These are phyloP conservation scores for Halenospora varia DNA, from an alignment of 495 filamentous ascomycete genomes.

Conservation along the genomic window DNA sequence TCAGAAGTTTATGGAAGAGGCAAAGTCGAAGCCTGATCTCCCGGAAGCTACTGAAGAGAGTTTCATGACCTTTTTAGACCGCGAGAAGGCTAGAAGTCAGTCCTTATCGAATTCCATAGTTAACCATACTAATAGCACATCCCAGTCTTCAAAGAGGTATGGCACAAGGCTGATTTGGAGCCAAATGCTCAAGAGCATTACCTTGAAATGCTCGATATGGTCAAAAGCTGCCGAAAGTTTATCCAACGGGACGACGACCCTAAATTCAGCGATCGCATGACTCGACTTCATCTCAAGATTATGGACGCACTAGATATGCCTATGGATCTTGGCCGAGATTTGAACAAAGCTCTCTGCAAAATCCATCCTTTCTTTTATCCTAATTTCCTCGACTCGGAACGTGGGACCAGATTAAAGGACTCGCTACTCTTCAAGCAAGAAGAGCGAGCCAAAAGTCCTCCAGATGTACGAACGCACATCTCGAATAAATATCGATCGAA, in stretches of 20 bases:
- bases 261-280: neutral
- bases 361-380: conserved; percentile 5
- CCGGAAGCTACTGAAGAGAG: conserved; percentile 17
- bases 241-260: neutral
- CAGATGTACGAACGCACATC: conserved; percentile 28
- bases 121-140: conserved; percentile 7
- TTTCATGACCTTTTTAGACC: conserved; percentile 18
- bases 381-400: conserved; percentile 29
- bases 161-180: conserved; percentile 40
- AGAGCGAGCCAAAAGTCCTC: conserved; percentile 31
- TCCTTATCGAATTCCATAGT: conserved; percentile 8
- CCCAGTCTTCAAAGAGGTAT: conserved; percentile 38
- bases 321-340: conserved; percentile 8
- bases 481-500: conserved; percentile 33
- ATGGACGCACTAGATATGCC: conserved; percentile 12
- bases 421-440: conserved; percentile 34
- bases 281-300: neutral
- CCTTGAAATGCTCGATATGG: conserved; percentile 29
- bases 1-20: neutral
- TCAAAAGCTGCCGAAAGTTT: conserved; percentile 20
- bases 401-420: conserved; percentile 30
- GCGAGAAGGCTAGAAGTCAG: conserved; percentile 14
- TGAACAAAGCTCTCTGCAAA: conserved; percentile 7
- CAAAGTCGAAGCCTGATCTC: neutral
- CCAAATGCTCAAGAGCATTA: conserved; percentile 34